Evolutionary conservation across 495 filamentous ascomycete genomes (phyloP), one percentile per base, ranked within the genome.

Genomic region (Neohortaea acidophila): DNA sequence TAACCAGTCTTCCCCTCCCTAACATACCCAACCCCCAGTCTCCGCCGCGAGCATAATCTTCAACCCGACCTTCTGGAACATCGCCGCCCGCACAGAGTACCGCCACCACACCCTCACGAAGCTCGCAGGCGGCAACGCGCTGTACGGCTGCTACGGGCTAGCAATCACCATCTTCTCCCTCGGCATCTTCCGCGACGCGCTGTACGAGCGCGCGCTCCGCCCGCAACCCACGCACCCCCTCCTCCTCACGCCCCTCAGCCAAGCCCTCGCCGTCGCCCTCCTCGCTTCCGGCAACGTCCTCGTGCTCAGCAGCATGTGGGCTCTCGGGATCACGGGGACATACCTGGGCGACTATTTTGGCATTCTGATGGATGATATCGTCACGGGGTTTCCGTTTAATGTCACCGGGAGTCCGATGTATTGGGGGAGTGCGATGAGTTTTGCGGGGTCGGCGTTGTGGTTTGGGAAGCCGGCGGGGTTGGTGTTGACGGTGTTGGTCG

Each of bases 321-420:
- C 75, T 20, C 71, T 97, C n/a, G 89, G 89, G 30, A 67, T 97
- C 44, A 96, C 89, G 8, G 91, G 89, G 39, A 97, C 89, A 47
- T 97, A 94, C 58, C 66, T 97, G 19, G 89, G 89, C 40, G 89
- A 97, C 64, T 97, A 97, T 64, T 97, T 93, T 52, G 89, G 89
- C 25, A 96, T 97, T 54, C 66, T 97, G 46, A 91, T 96, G 89
- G 85, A 94, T 53, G 67, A 73, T 52, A 83, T 81, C 33, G 85
- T 97, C 30, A 92, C 83, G 4, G 75, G 79, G 9, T 97, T 97
- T 56, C 89, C 89, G 1, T 97, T 97, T 73, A 94, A 84, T 59
- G 63, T 96, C 36, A 87, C 79, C 19, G 73, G 74, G 45, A 81
- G 85, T 25, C 89, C 89, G 27, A 97, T 97, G 89, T 97, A 97